Evolutionary conservation across 2,329 filamentous ascomycete genomes (phyloP).

Genomic region (Fusarium tupiense): DNA sequence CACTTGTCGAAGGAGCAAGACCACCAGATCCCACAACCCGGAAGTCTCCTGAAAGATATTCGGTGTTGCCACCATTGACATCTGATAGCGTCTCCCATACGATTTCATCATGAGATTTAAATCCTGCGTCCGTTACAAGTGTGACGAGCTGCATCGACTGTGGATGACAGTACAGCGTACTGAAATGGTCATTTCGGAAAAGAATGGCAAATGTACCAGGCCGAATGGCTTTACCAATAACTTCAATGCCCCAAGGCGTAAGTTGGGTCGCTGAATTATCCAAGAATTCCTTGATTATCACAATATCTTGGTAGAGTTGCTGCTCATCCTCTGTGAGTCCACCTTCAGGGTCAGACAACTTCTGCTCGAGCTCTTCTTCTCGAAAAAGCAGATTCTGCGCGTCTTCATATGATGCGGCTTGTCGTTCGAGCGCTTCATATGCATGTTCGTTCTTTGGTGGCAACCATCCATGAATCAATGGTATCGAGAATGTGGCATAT

Average conservation of each 20-base stretch:
- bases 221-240: constrained; percentile 74
- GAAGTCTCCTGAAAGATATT: constrained; percentile 93
- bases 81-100: constrained; percentile 96
- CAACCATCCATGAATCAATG: constrained; percentile 93
- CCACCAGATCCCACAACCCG: constrained; percentile 73
- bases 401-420: constrained; percentile 88
- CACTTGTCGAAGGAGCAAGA: constrained; percentile 28
- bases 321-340: constrained; percentile 80
- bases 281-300: constrained; percentile 86
- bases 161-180: constrained; percentile 90
- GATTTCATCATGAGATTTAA: constrained; percentile 85
- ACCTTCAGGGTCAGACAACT: constrained; percentile 58
- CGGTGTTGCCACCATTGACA: constrained; percentile 82
- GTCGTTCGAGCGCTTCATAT: constrained; percentile 75
- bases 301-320: constrained; percentile 81
- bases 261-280: constrained; percentile 84
- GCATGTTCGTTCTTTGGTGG: constrained; percentile 73
- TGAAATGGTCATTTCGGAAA: constrained; percentile 98
- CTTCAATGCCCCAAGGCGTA: constrained; percentile 80
- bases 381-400: constrained; percentile 88
- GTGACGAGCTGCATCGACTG: constrained; percentile 79
- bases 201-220: constrained; percentile 88
- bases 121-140: constrained; percentile 92
- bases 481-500: constrained; percentile 88
- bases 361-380: constrained; percentile 88